Evolutionary conservation across 257 asterid genomes (phyloP).

Genomic region (Penstemon barbatus): DNA sequence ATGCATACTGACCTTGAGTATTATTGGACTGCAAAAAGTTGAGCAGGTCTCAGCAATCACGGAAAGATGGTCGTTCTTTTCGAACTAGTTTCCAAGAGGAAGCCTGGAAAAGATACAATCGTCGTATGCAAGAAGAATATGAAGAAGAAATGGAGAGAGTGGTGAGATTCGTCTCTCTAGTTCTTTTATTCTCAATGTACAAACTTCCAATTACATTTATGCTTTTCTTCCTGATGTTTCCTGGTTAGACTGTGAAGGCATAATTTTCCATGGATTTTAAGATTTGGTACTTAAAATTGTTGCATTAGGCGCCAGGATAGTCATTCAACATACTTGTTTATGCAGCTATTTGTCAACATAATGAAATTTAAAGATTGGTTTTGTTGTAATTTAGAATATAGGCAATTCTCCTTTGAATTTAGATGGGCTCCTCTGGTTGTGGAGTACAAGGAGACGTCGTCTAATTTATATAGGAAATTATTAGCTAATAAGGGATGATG

Average conservation of each 20-base stretch:
- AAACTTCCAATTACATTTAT: neutral
- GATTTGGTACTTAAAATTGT: conserved; percentile 3
- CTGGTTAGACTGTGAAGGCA: neutral
- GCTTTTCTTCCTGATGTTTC: neutral
- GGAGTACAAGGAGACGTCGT: conserved; percentile 5
- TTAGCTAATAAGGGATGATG: conserved; percentile 4
- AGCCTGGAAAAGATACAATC: conserved; percentile 81
- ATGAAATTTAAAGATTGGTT: neutral
- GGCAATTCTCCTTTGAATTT: neutral
- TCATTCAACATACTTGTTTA: neutral
- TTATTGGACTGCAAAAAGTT: conserved; percentile 54
- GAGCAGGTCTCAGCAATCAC: conserved; percentile 66
- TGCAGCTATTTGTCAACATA: neutral
- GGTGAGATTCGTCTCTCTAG: conserved; percentile 48
- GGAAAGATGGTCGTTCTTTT: conserved; percentile 58
- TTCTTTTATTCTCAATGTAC: conserved; percentile 10
- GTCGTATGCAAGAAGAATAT: conserved; percentile 85
- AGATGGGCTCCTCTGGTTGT: neutral
- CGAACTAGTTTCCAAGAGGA: conserved; percentile 68
- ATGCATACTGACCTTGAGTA: conserved; percentile 39
- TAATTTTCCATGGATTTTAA: conserved; percentile 5
- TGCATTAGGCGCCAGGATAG: neutral
- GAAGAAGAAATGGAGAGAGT: conserved; percentile 99
- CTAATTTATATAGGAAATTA: conserved; percentile 2
- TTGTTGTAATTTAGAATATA: conserved; percentile 15